Base-by-base conservation (phyloP, 352 stramenopile species). In the Phytophthora colocasiae region DNA sequence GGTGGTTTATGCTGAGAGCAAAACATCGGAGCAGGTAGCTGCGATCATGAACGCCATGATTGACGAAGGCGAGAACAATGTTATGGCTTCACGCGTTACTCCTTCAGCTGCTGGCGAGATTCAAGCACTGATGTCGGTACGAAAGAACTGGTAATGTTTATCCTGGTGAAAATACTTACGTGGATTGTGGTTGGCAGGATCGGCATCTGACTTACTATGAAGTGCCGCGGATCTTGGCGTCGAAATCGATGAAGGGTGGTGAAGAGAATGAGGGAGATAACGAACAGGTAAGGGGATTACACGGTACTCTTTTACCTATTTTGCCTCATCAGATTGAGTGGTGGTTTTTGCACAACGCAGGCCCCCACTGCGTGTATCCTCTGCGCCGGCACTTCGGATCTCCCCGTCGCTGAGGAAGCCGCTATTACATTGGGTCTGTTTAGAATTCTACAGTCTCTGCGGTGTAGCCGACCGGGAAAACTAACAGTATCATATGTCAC, bases 391-490 rank as follows among this genome's bases (percentile, higher is more conserved):
- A 99, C 96, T 9, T 99, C 97, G 0, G 97, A 99, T 66, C 75
- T 99, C 15, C 82, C 93, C 5, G 90, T 99, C 8, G 96, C 96
- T 2, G 97, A 99, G 80, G 97, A 99, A 90, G 96, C 95, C 11
- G 96, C 93, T 34, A 75, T 98, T 24, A 97, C 95, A 9, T 79
- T 99, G 22, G 83, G 88, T 95, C 22, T 22, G 22, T 22, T 22
- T 58, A 48, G 24, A 27, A 54, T 6, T 22, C 14, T 64, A 5
- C 45, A 24, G 2, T 46, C 19, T 46, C n/a, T 22, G 1, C 12
- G 29, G 7, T 11, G 9, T 49, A 45, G 17, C 39, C n/a, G 19
- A 8, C 11, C 1, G 4, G 27, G 4, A 22, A 47, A 57, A 45
- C 45, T 66, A 48, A 66, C 39, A 24, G 8, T 39, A 22, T 22